Evolutionary conservation across 768 basidiomycete genomes (phyloP).

Genomic region (Tulasnella sp.): DNA sequence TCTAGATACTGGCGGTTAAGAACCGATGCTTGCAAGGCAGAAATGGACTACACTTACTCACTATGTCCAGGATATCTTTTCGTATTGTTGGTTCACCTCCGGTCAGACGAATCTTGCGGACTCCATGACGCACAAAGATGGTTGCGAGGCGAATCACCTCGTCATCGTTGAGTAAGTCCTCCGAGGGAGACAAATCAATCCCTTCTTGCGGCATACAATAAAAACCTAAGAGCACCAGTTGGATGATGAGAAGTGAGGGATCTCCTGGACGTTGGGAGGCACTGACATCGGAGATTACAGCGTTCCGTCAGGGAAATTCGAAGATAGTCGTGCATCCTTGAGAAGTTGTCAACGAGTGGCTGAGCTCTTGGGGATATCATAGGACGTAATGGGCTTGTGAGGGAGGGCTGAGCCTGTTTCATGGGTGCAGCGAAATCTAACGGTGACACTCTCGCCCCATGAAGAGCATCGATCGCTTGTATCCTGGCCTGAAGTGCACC

Average conservation of each 20-base stretch:
- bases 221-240: slow-evolving; percentile 54
- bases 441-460: neutral
- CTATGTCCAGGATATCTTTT: slow-evolving; percentile 65
- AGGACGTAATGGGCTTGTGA: neutral
- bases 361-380: neutral
- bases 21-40: neutral
- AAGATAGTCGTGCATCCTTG: slow-evolving; percentile 76
- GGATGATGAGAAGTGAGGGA: neutral
- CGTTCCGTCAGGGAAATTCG: slow-evolving; percentile 81
- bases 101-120: slow-evolving; percentile 83
- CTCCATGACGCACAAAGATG: slow-evolving; percentile 75
- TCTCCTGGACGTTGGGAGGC: neutral
- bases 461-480: neutral
- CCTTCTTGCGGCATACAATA: slow-evolving; percentile 90
- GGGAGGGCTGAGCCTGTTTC: neutral
- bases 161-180: slow-evolving; percentile 66
- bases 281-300: slow-evolving; percentile 80
- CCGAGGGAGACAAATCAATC: slow-evolving; percentile 65
- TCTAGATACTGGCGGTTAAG: slow-evolving; percentile 40
- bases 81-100: slow-evolving; percentile 86
- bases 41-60: slow-evolving; percentile 47
- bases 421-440: neutral
- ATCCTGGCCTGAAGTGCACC: neutral
- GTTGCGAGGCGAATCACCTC: slow-evolving; percentile 70
- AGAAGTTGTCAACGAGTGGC: slow-evolving; percentile 59